A percentile compares a stretch with the other conserved stretches of the same genome.
These are phyloP conservation scores for Xylaria digitata DNA, from an alignment of 2,329 filamentous ascomycete species.

Conservation along the genomic window DNA sequence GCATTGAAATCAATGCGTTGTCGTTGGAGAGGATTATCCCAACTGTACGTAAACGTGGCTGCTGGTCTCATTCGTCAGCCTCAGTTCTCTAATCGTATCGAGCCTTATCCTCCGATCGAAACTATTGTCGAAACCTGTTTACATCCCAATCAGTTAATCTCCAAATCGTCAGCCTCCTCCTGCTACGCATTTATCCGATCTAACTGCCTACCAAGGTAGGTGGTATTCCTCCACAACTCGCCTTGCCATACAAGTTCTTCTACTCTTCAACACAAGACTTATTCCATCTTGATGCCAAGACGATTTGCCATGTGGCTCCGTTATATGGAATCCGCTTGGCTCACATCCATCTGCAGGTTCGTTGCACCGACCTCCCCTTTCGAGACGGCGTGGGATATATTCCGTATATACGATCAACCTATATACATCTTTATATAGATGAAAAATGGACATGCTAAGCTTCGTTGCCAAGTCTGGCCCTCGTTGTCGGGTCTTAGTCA, in stretches of 20 bases:
- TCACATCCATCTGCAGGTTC: slow-evolving; percentile 41
- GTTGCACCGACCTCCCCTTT: slow-evolving; percentile 33
- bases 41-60: slow-evolving; percentile 18
- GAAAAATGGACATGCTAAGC: slow-evolving; percentile 41
- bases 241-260: slow-evolving; percentile 2
- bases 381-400: slow-evolving; percentile 26
- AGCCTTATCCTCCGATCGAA: slow-evolving; percentile 21
- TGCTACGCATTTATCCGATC: slow-evolving; percentile 22
- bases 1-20: slow-evolving; percentile 17
- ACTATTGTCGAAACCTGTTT: slow-evolving; percentile 6
- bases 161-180: slow-evolving; percentile 21
- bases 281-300: slow-evolving; percentile 38
- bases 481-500: slow-evolving; percentile 40
- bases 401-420: slow-evolving; percentile 22
- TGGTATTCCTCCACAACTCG: slow-evolving; percentile 19
- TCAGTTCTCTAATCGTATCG: slow-evolving; percentile 35
- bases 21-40: slow-evolving; percentile 18
- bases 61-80: slow-evolving; percentile 27
- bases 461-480: slow-evolving; percentile 47
- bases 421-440: slow-evolving; percentile 30
- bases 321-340: slow-evolving; percentile 43
- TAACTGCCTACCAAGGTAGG: slow-evolving; percentile 31
- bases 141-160: slow-evolving; percentile 21
- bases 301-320: slow-evolving; percentile 34
- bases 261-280: slow-evolving; percentile 4